Conservation (phyloP, 1,284 basidiomycete species). For the Butyriboletus appendiculatus region DNA sequence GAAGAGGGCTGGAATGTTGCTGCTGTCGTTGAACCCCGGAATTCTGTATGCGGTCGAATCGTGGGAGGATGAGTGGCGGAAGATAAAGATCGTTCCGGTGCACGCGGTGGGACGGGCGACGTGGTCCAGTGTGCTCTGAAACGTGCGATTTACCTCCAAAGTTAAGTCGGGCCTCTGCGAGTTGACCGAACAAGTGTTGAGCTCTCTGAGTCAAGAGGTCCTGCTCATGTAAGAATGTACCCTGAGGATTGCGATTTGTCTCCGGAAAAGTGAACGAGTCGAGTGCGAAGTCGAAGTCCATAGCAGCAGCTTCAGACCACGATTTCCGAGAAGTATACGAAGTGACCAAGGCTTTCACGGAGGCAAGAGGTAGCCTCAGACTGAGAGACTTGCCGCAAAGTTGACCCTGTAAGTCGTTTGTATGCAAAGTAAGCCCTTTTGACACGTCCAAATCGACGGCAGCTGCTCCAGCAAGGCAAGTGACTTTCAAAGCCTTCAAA, state of each 20-base stretch:
- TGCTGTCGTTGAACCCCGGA: slow-evolving; percentile 5
- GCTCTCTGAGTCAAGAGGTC: slow-evolving; percentile 70
- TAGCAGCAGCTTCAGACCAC: slow-evolving; percentile 71
- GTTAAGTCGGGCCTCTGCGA: slow-evolving; percentile 21
- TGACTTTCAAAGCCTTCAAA: slow-evolving; percentile 53
- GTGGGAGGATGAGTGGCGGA: slow-evolving; percentile 51
- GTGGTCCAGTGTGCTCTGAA: slow-evolving; percentile 1
- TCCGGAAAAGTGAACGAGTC: slow-evolving; percentile 69
- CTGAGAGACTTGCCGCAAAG: slow-evolving; percentile 62
- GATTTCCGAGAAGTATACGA: slow-evolving; percentile 40
- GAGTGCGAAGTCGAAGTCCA: slow-evolving; percentile 56
- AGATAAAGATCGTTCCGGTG: slow-evolving; percentile 56
- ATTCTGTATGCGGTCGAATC: slow-evolving; percentile 14
- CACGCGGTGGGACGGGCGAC: slow-evolving; percentile 24
- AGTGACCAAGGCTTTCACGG: slow-evolving; percentile 48
- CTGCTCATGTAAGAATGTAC: slow-evolving; percentile 69
- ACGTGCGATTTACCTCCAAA: not conserved
- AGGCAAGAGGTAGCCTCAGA: slow-evolving; percentile 52
- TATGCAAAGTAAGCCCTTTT: slow-evolving; percentile 63
- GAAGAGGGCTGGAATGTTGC: slow-evolving; percentile 8
- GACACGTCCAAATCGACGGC: slow-evolving; percentile 60
- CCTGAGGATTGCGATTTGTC: slow-evolving; percentile 60
- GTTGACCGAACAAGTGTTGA: slow-evolving; percentile 51
- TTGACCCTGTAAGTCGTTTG: slow-evolving; percentile 72
- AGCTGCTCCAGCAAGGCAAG: slow-evolving; percentile 53